These are phyloP conservation scores for Penicillium antarcticum DNA, from an alignment of 495 filamentous ascomycete species.

Conservation along the genomic window DNA sequence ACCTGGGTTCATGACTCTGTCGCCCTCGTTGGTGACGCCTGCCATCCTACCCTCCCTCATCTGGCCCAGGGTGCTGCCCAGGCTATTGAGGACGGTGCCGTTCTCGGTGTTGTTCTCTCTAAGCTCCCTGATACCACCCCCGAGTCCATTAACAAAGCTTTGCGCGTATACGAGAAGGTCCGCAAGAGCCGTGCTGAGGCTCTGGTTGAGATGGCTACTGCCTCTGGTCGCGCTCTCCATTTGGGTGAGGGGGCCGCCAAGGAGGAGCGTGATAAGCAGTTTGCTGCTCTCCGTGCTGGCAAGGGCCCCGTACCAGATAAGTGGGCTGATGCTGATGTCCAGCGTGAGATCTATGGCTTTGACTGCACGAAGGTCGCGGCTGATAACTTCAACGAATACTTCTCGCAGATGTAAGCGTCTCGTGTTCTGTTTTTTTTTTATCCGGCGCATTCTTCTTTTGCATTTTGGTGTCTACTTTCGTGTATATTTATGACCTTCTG, in stretches of 20 bases:
- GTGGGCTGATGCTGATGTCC: conserved; percentile 78
- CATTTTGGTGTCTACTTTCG: background rate
- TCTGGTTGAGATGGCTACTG: conserved; percentile 69
- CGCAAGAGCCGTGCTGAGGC: conserved; percentile 67
- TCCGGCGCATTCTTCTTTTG: background rate
- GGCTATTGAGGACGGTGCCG: conserved; percentile 77
- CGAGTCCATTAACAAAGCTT: conserved; percentile 57
- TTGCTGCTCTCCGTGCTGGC: conserved; percentile 57
- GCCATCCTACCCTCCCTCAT: conserved; percentile 76
- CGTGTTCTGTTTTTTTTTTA: background rate
- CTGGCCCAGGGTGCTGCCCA: conserved; percentile 80
- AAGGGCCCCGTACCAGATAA: conserved; percentile 66
- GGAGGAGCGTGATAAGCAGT: conserved; percentile 70
- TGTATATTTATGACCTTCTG: conserved; percentile 7
- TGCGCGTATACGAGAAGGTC: conserved; percentile 69
- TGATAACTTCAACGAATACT: conserved; percentile 60
- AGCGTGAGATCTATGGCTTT: conserved; percentile 71
- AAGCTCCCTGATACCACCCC: conserved; percentile 50
- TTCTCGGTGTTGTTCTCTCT: conserved; percentile 63
- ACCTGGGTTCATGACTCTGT: conserved; percentile 65
- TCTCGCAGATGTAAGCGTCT: conserved; percentile 35
- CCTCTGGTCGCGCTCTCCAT: conserved; percentile 64
- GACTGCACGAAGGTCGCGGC: conserved; percentile 61
- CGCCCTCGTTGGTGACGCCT: conserved; percentile 76
- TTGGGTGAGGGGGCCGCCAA: conserved; percentile 72